Conservation (phyloP, 2,329 filamentous ascomycete species). For the Bipolaris cookei region DNA sequence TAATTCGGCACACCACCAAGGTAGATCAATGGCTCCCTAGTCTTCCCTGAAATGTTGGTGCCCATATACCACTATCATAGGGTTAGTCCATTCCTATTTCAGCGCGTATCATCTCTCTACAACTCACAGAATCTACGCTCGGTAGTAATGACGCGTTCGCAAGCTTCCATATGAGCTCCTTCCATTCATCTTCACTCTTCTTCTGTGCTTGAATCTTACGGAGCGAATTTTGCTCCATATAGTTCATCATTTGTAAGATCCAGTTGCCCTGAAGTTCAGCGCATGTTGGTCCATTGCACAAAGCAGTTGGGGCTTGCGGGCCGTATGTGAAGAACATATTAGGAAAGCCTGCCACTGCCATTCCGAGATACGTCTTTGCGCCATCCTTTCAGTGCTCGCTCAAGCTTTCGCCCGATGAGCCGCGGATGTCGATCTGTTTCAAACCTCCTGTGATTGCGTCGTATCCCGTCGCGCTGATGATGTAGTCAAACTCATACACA, state of each 20-base stretch:
- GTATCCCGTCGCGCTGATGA: conserved; percentile 57
- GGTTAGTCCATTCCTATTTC: background rate
- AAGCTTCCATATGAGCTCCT: conserved; percentile 56
- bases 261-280: conserved; percentile 64
- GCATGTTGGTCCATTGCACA: conserved; percentile 63
- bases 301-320: conserved; percentile 62
- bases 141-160: conserved; percentile 59
- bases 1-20: conserved; percentile 43
- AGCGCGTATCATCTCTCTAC: accelerated
- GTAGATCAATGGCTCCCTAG: conserved; percentile 60
- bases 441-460: conserved; percentile 50
- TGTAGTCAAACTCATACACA: conserved; percentile 59
- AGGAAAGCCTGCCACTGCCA: conserved; percentile 50
- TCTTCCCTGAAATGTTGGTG: conserved; percentile 61
- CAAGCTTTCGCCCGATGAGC: conserved; percentile 31
- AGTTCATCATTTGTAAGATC: conserved; percentile 59
- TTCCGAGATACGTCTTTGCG: conserved; percentile 48
- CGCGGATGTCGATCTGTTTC: conserved; percentile 45
- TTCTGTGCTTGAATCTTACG: conserved; percentile 59
- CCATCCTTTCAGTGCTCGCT: conserved; percentile 26
- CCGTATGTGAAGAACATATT: conserved; percentile 55
- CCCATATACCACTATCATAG: conserved; percentile 60
- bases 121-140: conserved; percentile 41
- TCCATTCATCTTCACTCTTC: conserved; percentile 59
- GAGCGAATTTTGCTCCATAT: conserved; percentile 56